These are phyloP conservation scores for Aureobasidium melanogenum DNA, from an alignment of 2,329 filamentous ascomycete genomes.

Conservation along the genomic window DNA sequence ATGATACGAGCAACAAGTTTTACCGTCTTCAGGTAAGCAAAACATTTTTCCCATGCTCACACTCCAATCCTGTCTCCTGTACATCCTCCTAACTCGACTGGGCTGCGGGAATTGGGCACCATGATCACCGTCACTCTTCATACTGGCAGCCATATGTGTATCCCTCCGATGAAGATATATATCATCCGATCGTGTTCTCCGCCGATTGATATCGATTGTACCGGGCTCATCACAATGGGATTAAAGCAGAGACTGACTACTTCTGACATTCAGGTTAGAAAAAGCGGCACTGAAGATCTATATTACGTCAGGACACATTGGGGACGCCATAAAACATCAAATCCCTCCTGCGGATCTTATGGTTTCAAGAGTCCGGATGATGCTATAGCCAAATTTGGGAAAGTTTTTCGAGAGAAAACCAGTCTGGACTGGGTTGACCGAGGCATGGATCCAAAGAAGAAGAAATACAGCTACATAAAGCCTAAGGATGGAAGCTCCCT, in stretches of 20 bases:
- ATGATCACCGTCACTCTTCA: background rate
- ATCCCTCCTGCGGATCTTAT: background rate
- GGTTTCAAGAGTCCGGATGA: background rate
- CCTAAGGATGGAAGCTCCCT: background rate
- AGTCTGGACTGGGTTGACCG: background rate
- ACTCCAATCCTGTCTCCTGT: background rate
- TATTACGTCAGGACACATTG: conserved; percentile 1
- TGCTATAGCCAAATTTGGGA: background rate
- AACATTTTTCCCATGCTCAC: background rate
- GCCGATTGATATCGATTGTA: background rate
- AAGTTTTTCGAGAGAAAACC: background rate
- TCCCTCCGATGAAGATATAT: background rate
- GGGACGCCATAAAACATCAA: background rate
- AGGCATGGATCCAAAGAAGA: background rate
- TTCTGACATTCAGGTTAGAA: background rate
- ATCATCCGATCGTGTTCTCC: background rate
- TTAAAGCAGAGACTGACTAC: background rate
- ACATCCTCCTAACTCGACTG: background rate
- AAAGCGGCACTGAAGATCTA: conserved; percentile 1
- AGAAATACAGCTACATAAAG: background rate
- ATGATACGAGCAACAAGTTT: conserved; percentile 1
- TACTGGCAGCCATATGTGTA: background rate
- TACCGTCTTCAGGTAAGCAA: background rate
- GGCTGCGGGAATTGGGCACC: background rate
- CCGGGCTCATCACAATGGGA: background rate